Evolutionary conservation across 441 rosid genomes (phyloP).

Genomic region (Isatis lusitanica): DNA sequence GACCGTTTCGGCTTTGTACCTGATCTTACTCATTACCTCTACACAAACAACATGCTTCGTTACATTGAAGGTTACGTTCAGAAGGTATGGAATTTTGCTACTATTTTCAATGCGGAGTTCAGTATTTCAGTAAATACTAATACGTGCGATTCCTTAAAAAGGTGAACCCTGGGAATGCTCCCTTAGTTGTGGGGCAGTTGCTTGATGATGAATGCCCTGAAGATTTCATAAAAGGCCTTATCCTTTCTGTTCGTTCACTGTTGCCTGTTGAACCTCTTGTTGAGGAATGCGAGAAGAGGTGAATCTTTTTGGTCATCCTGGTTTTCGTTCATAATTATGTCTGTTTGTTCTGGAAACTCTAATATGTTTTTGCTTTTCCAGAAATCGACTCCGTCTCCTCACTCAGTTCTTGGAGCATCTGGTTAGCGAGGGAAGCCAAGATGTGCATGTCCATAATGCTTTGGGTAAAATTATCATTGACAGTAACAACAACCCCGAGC

Average conservation of each 20-base stretch:
- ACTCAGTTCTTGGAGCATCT: slow-evolving; percentile 99
- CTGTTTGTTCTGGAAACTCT: slow-evolving; percentile 14
- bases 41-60: slow-evolving; percentile 91
- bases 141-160: slow-evolving; percentile 33
- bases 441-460: slow-evolving; percentile 99
- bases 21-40: slow-evolving; percentile 92
- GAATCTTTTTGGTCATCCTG: slow-evolving; percentile 17
- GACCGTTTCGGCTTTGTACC: slow-evolving; percentile 95
- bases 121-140: slow-evolving; percentile 14
- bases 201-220: slow-evolving; percentile 95
- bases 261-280: slow-evolving; percentile 96
- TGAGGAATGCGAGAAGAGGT: slow-evolving; percentile 97
- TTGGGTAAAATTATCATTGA: slow-evolving; percentile 99
- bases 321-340: slow-evolving; percentile 7
- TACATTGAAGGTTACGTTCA: slow-evolving; percentile 97
- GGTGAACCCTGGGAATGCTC: slow-evolving; percentile 95
- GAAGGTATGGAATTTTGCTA: slow-evolving; percentile 53
- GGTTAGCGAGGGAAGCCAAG: slow-evolving; percentile 99
- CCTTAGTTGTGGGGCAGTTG: slow-evolving; percentile 91
- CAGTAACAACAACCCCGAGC: slow-evolving; percentile 98
- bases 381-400: slow-evolving; percentile 98
- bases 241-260: slow-evolving; percentile 91
- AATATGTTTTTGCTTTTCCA: slow-evolving; percentile 40
- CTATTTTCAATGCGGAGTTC: background rate
- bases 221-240: slow-evolving; percentile 89